Base-by-base conservation (phyloP, 305 asterid genomes). In the Fraxinus platypoda region DNA sequence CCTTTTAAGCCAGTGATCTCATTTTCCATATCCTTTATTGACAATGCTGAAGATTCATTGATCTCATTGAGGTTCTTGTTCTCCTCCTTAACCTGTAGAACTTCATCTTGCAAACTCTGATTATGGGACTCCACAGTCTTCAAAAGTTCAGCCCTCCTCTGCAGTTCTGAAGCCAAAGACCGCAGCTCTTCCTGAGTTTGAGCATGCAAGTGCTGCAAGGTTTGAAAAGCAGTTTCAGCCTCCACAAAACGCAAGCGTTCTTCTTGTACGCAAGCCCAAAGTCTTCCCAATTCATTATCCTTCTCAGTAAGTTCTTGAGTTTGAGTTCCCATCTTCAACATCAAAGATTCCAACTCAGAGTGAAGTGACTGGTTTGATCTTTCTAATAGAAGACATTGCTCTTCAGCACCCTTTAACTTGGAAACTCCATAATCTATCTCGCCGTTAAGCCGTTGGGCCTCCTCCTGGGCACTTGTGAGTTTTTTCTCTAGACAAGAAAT, bases 211-310 rank as follows among this genome's bases (percentile, higher is more conserved):
- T 93, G 98, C 92, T 93, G 99, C 87, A 97, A 83, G 35, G 99
- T 92, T 80, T 95, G 97, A 80, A 97, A 97, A 70, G 98, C 99
- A 74, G 98, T 93, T 89, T 97, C 98, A 80, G 98, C 99, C 87
- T 95, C 98, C 72, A 95, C 94, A 82, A 95, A 97, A 43, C 93
- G 97, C 87, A 92, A 82, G 6, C 96, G 88, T 81, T 97, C 99
- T 87, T 97, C 99, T 49, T 95, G 98, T 77, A 97, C 81, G 83
- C 97, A 89, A 81, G 90, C 88, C 99, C 98, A 93, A 59, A 97
- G 94, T 59, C 89, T 88, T 74, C 95, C 98, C 64, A 97, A 78
- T 77, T 97, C 98, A 85, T 90, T 91, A 90, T 95, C 96, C 92
- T 93, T 97, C 87, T 92, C 99, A 0, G 94, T 92, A 73, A 97